These are phyloP conservation scores for Bacidia gigantensis DNA, from an alignment of 495 filamentous ascomycete species.

Conservation along the genomic window DNA sequence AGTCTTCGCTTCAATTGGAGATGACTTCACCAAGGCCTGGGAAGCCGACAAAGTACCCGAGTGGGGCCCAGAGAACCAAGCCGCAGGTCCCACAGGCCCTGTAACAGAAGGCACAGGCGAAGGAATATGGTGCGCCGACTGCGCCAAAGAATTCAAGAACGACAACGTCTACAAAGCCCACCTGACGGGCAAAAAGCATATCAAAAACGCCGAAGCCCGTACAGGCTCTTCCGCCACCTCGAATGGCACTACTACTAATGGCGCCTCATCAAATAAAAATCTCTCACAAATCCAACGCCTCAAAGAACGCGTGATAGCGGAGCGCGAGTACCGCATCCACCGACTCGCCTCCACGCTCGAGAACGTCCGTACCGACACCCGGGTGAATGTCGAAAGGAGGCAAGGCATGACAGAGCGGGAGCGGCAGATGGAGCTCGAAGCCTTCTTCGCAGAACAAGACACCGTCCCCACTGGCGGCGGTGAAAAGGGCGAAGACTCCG, in stretches of 20 bases:
- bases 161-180: conserved; percentile 88
- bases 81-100: conserved; percentile 28
- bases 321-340: conserved; percentile 71
- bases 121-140: conserved; percentile 75
- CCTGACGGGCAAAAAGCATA: conserved; percentile 81
- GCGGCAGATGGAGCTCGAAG: conserved; percentile 78
- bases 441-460: conserved; percentile 52
- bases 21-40: conserved; percentile 78
- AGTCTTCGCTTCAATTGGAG: conserved; percentile 57
- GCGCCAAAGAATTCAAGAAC: conserved; percentile 89
- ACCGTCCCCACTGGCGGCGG: conserved; percentile 22
- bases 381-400: conserved; percentile 83
- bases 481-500: conserved; percentile 37
- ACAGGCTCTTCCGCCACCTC: conserved; percentile 30
- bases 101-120: conserved; percentile 48
- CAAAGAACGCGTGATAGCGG: conserved; percentile 83
- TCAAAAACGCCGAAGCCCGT: conserved; percentile 56
- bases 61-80: conserved; percentile 52
- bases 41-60: conserved; percentile 60
- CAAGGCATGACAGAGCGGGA: conserved; percentile 95
- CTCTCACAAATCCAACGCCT: conserved; percentile 40
- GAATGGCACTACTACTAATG: conserved; percentile 9
- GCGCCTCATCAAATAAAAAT: conserved; percentile 11
- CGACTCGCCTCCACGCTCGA: conserved; percentile 64
- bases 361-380: conserved; percentile 67